Evolutionary conservation across 2,329 filamentous ascomycete genomes (phyloP), one percentile per base, ranked within the genome.

Genomic region (Corinectria fuckeliana): DNA sequence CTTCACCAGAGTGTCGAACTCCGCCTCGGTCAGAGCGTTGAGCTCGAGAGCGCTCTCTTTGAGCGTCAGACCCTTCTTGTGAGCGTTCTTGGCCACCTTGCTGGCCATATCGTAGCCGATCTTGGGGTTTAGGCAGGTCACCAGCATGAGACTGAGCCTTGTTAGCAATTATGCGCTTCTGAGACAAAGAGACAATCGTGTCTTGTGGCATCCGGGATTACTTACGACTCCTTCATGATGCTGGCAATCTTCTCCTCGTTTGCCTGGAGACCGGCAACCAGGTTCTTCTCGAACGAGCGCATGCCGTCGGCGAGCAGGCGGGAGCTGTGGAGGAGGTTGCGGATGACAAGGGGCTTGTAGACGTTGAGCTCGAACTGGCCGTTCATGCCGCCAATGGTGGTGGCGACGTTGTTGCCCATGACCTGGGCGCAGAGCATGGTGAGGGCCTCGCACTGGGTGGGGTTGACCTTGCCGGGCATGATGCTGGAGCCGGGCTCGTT

Each of bases 381-480:
- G 81, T 95, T 96, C 83, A 96, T 96, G 74, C 94, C 95, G 64
- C 93, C 92, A 71, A 98, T 92, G 26, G 94, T 97, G 61, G 92
- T 89, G 34, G 95, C 92, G 53, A 93, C 90, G 76, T 98, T 89
- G 85, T 99, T 99, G 74, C 95, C 95, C 86, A 98, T 97, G 63
- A 99, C 94, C 80, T 99, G 95, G 18, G 92, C 88, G 82, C 94
- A 97, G 61, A 98, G 84, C 95, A 99, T 99, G 70, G 95, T 98
- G 77, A 99, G 82, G 62, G 93, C 91, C 84, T 99, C 95, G 80
- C 93, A 97, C 81, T 99, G 95, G 28, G 95, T 99, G 28, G 95
- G 95, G 84, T 99, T 99, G 76, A 99, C 95, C 84, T 99, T 99
- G 74, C 95, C 95, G 42, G 95, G 95, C 95, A 99, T 99, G 83